Conservation (phyloP, 306 rosid genomes). For the Citrullus mucosospermus region DNA sequence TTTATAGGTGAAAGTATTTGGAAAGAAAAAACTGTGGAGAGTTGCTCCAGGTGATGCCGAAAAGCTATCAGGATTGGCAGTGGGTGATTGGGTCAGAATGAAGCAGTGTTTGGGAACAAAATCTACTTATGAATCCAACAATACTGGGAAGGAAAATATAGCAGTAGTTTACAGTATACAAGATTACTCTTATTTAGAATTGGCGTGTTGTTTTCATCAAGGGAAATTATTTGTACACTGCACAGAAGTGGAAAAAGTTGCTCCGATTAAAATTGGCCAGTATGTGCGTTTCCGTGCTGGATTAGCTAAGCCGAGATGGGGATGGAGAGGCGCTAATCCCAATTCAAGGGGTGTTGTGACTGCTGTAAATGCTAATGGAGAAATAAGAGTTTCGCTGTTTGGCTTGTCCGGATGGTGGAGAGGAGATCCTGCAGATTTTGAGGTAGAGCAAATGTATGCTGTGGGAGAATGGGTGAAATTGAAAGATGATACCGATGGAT, state of each 20-base stretch:
- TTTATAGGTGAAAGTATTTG: conserved; percentile 66
- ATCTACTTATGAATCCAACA: conserved; percentile 92
- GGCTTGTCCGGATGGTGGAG: conserved; percentile 80
- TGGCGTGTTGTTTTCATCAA: conserved; percentile 92
- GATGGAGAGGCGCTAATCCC: conserved; percentile 86
- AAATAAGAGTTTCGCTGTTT: conserved; percentile 68
- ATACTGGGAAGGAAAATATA: conserved; percentile 72
- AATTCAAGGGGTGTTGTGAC: conserved; percentile 76
- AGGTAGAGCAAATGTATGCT: conserved; percentile 66
- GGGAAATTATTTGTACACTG: conserved; percentile 80
- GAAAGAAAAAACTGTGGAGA: conserved; percentile 85
- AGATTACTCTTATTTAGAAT: conserved; percentile 84
- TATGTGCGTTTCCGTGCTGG: conserved; percentile 78
- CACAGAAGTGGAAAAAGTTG: conserved; percentile 82
- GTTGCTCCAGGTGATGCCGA: conserved; percentile 97
- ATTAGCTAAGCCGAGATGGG: conserved; percentile 83
- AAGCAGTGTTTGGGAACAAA: conserved; percentile 88
- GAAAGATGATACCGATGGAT: conserved; percentile 36
- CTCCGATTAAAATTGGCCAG: conserved; percentile 73
- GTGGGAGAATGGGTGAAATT: conserved; percentile 97
- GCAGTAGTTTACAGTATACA: conserved; percentile 96
- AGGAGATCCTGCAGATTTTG: conserved; percentile 93
- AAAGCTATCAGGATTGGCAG: conserved; percentile 88
- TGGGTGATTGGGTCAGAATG: conserved; percentile 99
- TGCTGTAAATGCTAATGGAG: conserved; percentile 87